These are phyloP conservation scores for Hymenoscyphus repandus DNA, from an alignment of 2,329 filamentous ascomycete genomes.

Conservation along the genomic window DNA sequence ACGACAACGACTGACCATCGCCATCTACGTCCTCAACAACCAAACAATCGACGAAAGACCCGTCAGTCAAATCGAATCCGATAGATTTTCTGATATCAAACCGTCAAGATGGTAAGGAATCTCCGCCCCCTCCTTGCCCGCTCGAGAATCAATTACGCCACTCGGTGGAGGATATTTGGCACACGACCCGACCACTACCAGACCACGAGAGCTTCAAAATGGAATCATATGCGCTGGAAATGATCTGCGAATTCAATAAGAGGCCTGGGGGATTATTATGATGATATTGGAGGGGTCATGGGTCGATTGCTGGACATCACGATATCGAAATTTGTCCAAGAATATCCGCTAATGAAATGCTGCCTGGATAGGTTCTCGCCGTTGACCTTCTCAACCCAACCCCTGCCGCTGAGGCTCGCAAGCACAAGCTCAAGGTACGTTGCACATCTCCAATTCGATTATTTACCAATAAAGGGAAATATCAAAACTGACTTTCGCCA, in stretches of 20 bases:
- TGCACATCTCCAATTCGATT: constrained; percentile 10
- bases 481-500: constrained; percentile 17
- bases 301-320: constrained; percentile 17
- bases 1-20: constrained; percentile 33
- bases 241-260: neutral
- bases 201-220: constrained; percentile 5
- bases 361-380: constrained; percentile 82
- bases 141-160: constrained; percentile 14
- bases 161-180: constrained; percentile 23
- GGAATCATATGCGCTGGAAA: constrained; percentile 6
- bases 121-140: constrained; percentile 4
- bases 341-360: constrained; percentile 42
- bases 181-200: constrained; percentile 24
- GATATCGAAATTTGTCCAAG: constrained; percentile 14
- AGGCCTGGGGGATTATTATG: neutral
- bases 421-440: constrained; percentile 99
- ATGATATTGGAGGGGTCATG: constrained; percentile 15
- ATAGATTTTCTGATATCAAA: constrained; percentile 39
- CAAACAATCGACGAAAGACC: constrained; percentile 30
- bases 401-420: constrained; percentile 95
- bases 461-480: constrained; percentile 4
- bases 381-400: constrained; percentile 99
- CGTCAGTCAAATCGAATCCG: constrained; percentile 28
- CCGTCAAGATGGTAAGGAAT: constrained; percentile 64
- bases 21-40: constrained; percentile 32